Evolutionary conservation across 2,329 filamentous ascomycete species (phyloP).

Genomic region (Xylaria digitata): DNA sequence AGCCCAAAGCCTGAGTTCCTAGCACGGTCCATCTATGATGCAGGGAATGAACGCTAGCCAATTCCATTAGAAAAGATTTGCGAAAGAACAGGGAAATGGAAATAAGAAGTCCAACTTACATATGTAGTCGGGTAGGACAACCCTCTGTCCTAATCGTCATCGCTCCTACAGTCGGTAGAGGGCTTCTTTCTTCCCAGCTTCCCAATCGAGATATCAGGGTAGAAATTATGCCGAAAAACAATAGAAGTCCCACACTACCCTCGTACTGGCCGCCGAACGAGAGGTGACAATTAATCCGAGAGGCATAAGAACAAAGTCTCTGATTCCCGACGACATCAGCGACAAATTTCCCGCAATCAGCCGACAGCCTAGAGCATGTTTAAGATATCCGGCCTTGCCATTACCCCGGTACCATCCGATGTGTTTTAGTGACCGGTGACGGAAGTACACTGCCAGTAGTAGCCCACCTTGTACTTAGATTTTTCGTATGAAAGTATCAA

Average conservation of each 20-base stretch:
- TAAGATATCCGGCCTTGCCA: conserved; percentile 3
- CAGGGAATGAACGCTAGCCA: neutral
- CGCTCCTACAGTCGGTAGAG: neutral
- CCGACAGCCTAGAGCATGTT: neutral
- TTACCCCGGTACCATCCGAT: conserved; percentile 22
- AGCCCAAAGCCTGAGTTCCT: no score
- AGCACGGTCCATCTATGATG: no score
- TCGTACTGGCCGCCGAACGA: no score
- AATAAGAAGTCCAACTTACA: neutral
- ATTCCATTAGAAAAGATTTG: neutral
- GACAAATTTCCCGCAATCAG: neutral
- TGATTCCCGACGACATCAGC: neutral
- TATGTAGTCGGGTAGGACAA: no score
- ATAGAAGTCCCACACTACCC: neutral
- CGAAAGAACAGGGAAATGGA: neutral
- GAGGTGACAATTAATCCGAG: neutral
- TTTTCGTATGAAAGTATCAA: no score
- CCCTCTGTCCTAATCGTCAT: no score
- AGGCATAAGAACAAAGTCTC: neutral
- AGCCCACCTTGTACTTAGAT: neutral
- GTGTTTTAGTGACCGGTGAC: conserved; percentile 1
- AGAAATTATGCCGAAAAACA: neutral
- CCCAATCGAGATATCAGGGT: neutral
- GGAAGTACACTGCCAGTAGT: neutral
- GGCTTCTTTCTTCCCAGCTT: neutral